Base-by-base conservation (phyloP, 345 rosid species). In the Salix exigua region DNA sequence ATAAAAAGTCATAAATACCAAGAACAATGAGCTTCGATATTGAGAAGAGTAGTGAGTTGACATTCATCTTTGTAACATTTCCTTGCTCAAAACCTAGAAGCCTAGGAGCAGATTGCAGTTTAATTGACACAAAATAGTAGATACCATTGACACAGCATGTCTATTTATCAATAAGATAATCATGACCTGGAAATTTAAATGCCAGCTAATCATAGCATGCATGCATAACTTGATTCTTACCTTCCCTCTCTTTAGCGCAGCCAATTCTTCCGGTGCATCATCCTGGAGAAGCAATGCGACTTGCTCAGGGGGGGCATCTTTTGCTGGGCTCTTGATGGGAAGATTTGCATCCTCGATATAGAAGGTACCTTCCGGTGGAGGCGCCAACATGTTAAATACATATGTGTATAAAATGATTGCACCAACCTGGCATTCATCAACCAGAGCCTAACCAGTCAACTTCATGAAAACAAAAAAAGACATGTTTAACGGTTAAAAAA, bases 371-470 rank as follows among this genome's bases (percentile, higher is more conserved):
- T 88, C 97, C 0, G 97, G 91, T 74, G 99, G 99, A 74, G 98
- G 98, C 25, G 97, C 87, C 78, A 91, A 73, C 99, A 96, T 96
- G 38, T 90, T 75, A 84, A 92, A 96, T 68, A 96, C 99, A 71
- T 94, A 96, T 8, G 99, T 92, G 85, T 96, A 94, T 66, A 96
- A 88, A 85, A 94, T 88, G 74, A 96, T 96, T 37, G 99, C 99
- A 67, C 99, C 99, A 79, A 96, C 99, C 99, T 96, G 78, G 80
- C 66, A 85, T 31, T 75, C 83, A 83, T 68, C 76, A 48, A 76
- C 30, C 65, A 71, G 58, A 84, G 81, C 58, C 58, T 62, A 73
- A 21, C 70, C 37, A 65, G 50, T 70, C 17, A 53, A 37, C 19
- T 55, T 55, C 13, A 21, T n/a, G 62, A n/a, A n/a, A n/a, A 25